Base-by-base conservation (phyloP, 306 rosid species). In the Prunus armeniaca region DNA sequence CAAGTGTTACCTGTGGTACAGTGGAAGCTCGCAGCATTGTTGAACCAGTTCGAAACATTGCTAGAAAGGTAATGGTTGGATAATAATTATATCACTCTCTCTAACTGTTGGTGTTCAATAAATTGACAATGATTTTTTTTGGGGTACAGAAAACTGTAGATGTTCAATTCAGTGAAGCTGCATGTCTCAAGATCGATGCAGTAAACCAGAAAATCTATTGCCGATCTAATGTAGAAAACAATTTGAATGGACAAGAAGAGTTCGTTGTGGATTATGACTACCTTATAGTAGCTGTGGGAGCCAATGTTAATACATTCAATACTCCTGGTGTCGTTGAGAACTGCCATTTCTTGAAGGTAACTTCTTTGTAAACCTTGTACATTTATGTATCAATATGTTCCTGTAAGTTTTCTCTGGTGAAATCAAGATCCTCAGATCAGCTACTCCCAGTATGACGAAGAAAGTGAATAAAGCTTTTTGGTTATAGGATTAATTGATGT, bases 21-120 rank as follows among this genome's bases (percentile, higher is more conserved):
- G 93, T 95, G 9, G 99, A 95, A 84, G 90, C 97, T 12, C 97
- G 97, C 78, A 95, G 99, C 85, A 86, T 95, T 66, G 93, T 95
- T 24, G 99, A 95, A 72, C 99, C 99, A 0, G 66, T 95, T 80
- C 97, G 99, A 69, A 95, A 84, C 72, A 89, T 95, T 34, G 88
- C 82, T 70, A 78, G 82, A 69, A 92, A 95, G 97, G 99, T 95
- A 50, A 72, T 15, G 4, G 32, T 28, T 41, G 24, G n/a, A 17
- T 19, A 43, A 38, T 38, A 38, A 38, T 7, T 38, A 9, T 38
- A 38, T 38, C 43, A 38, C 43, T 38, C 43, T 38, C 6, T 50
- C 41, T 66, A 55, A 4, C n/a, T 55, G 24, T 20, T 34, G 0
- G 49, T 14, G 14, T 49, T 15, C 52, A 10, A 49, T 62, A 72